Percentiles rank a stretch among this genome's conserved stretches.
Evolutionary conservation across 441 rosid genomes (phyloP).

Genomic region (Pelargonium citronellum): DNA sequence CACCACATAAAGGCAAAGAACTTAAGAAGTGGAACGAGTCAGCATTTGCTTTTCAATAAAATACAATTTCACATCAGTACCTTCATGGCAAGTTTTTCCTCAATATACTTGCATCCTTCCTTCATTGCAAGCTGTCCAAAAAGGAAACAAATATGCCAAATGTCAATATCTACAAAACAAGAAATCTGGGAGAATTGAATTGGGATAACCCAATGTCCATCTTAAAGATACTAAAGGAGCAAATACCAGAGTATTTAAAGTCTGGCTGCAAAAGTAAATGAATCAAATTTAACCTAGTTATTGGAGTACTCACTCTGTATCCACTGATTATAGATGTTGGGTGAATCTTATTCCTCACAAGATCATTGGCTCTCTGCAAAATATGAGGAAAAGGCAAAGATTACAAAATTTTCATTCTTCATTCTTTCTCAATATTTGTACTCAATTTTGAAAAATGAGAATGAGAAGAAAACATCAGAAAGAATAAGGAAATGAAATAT

Average conservation of each 20-base stretch:
- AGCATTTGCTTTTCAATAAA: background rate
- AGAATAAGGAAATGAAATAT: background rate
- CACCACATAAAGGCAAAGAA: background rate
- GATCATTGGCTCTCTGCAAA: conserved; percentile 84
- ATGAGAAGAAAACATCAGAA: background rate
- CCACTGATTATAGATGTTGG: conserved; percentile 97
- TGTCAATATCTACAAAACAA: background rate
- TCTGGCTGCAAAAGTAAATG: background rate
- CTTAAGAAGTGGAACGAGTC: background rate
- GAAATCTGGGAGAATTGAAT: background rate
- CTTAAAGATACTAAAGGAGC: background rate
- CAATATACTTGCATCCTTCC: conserved; percentile 91
- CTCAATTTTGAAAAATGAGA: background rate
- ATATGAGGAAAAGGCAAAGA: conserved; percentile 16
- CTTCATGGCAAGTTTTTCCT: conserved; percentile 82
- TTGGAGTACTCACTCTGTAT: conserved; percentile 50
- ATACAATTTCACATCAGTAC: conserved; percentile 24
- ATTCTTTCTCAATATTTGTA: background rate
- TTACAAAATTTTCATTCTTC: background rate
- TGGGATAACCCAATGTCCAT: background rate
- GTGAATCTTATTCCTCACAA: conserved; percentile 94
- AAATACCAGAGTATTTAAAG: background rate
- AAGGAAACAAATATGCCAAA: conserved; percentile 6
- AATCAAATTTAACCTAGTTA: background rate
- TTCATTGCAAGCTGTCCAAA: conserved; percentile 87